Evolutionary conservation across 139 green algal genomes (phyloP).

Genomic region (Coccomyxa sp.): DNA sequence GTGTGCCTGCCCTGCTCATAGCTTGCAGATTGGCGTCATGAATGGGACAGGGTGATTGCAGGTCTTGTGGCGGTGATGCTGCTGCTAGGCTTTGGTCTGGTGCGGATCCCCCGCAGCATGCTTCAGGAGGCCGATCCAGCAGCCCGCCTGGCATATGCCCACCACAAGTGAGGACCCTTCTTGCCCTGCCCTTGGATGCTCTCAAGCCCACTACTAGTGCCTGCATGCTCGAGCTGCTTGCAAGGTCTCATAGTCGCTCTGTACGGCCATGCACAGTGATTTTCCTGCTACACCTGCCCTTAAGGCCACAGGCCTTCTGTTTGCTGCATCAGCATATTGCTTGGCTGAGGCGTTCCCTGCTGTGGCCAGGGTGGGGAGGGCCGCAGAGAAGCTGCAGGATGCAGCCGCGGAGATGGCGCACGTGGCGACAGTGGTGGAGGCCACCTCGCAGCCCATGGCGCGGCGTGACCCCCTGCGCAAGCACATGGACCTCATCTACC

Average conservation of each 20-base stretch:
- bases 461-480: conserved; percentile 62
- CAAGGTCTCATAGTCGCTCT: too few species aligned
- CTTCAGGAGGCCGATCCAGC: conserved; percentile 63
- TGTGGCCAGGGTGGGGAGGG: conserved; percentile 27
- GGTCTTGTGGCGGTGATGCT: conserved; percentile 73
- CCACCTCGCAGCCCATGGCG: conserved; percentile 60
- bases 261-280: too few species aligned
- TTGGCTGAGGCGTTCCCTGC: neutral
- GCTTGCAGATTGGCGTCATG: neutral
- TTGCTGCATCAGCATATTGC: neutral
- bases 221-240: too few species aligned
- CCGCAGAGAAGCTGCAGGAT: conserved; percentile 49
- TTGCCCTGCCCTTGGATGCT: neutral
- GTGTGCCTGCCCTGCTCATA: too few species aligned
- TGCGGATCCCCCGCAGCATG: conserved; percentile 76
- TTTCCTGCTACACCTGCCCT: too few species aligned
- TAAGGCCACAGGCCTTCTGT: too few species aligned
- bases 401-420: conserved; percentile 31
- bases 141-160: conserved; percentile 34
- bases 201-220: too few species aligned
- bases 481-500: conserved; percentile 73
- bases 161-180: conserved; percentile 19
- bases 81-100: conserved; percentile 86
- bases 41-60: too few species aligned
- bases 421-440: conserved; percentile 40